Percentiles rank a stretch among this genome's conserved stretches.
phyloP scores from a whole-genome alignment of 148 eudicot species.

The Dysphania ambrosioides region DNA sequence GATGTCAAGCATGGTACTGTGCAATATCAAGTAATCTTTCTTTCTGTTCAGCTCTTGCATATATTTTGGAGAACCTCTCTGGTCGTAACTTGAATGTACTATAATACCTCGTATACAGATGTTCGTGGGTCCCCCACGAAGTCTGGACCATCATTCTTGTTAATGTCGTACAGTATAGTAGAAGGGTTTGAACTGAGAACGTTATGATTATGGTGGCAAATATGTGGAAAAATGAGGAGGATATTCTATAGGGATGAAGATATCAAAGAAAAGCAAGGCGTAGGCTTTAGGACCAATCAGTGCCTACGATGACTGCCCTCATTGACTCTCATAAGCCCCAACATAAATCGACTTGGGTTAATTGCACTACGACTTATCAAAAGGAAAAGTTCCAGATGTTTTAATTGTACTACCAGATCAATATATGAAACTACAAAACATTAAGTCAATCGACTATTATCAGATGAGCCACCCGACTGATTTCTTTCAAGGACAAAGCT shows the following conservation, averaged over 20 bases:
- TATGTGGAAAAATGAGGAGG: slow-evolving; percentile 18
- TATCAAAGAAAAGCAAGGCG: slow-evolving; percentile 25
- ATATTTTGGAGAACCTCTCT: background rate
- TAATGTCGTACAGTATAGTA: background rate
- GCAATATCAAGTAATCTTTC: slow-evolving; percentile 18
- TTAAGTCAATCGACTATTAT: too few species aligned
- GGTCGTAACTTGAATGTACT: slow-evolving; percentile 17
- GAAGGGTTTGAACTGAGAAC: background rate
- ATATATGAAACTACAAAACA: too few species aligned
- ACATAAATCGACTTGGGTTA: slow-evolving; percentile 19
- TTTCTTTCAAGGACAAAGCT: too few species aligned
- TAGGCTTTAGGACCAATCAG: slow-evolving; percentile 14
- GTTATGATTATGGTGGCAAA: background rate
- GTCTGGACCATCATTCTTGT: background rate
- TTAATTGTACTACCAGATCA: too few species aligned
- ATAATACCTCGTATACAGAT: slow-evolving; percentile 3
- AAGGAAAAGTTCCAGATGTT: too few species aligned
- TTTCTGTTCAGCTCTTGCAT: slow-evolving; percentile 4
- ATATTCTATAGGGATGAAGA: slow-evolving; percentile 22
- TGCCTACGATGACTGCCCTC: slow-evolving; percentile 20
- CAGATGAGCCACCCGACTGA: too few species aligned
- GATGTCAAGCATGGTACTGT: slow-evolving; percentile 1
- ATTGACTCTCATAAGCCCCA: slow-evolving; percentile 18
- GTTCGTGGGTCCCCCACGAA: slow-evolving; percentile 21
- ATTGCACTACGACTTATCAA: too few species aligned